phyloP scores from a whole-genome alignment of 495 filamentous ascomycete species.

The Ramalina intermedia region DNA sequence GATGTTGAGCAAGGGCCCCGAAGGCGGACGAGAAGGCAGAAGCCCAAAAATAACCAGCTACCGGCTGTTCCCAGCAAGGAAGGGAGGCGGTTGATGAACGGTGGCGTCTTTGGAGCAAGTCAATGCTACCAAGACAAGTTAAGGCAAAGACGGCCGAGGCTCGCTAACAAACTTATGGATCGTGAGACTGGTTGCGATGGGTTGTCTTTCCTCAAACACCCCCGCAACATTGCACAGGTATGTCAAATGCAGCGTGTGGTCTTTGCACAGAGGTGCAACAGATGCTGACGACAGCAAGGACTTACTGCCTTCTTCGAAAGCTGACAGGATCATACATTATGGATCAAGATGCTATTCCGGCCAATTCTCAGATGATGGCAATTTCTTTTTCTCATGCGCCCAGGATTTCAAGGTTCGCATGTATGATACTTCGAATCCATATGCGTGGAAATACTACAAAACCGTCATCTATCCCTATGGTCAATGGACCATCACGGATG shows the following conservation, averaged over 20 bases:
- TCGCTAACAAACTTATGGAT: conserved; percentile 57
- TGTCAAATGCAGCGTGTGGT: conserved; percentile 6
- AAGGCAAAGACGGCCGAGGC: conserved; percentile 40
- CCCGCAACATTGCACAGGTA: conserved; percentile 54
- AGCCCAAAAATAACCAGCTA: conserved; percentile 34
- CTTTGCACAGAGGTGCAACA: conserved; percentile 3
- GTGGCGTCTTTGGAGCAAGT: conserved; percentile 60
- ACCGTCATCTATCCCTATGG: conserved; percentile 74
- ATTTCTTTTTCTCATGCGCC: conserved; percentile 91
- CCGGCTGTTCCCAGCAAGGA: conserved; percentile 67
- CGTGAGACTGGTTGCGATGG: conserved; percentile 59
- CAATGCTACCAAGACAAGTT: conserved; percentile 33
- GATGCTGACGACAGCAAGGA: conserved; percentile 35
- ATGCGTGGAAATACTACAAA: conserved; percentile 93
- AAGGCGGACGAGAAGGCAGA: conserved; percentile 19
- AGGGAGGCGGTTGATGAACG: conserved; percentile 62
- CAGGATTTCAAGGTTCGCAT: conserved; percentile 90
- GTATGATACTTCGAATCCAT: conserved; percentile 96
- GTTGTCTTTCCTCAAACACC: conserved; percentile 37
- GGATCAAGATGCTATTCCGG: conserved; percentile 79
- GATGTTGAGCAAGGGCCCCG: conserved; percentile 9
- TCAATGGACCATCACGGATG: conserved; percentile 93
- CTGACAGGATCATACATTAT: conserved; percentile 83
- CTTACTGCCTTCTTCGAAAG: conserved; percentile 49
- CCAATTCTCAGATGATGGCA: conserved; percentile 91